These are phyloP conservation scores for Sistotremastrum suecicum DNA, from an alignment of 768 basidiomycete species.

Conservation along the genomic window DNA sequence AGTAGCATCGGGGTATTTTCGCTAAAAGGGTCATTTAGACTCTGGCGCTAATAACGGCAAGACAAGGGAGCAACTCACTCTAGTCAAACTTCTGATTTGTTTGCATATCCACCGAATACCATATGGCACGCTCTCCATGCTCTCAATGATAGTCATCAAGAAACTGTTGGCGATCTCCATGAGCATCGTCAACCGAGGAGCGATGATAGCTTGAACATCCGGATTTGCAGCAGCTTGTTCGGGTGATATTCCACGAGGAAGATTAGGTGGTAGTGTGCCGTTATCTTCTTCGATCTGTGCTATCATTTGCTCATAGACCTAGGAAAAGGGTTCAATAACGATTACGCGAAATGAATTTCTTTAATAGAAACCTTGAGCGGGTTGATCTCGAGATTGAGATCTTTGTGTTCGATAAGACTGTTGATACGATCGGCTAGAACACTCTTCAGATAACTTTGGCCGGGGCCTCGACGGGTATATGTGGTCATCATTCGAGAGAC, in stretches of 20 bases:
- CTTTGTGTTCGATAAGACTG: constrained; percentile 97
- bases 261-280: constrained; percentile 76
- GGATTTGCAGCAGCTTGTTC: constrained; percentile 89
- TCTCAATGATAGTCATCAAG: constrained; percentile 93
- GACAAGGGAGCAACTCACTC: constrained; percentile 36
- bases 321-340: constrained; percentile 1
- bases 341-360: not conserved
- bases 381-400: constrained; percentile 97
- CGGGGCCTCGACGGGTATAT: constrained; percentile 95
- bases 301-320: constrained; percentile 99
- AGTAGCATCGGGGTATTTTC: constrained; percentile 97
- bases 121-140: constrained; percentile 96
- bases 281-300: constrained; percentile 98
- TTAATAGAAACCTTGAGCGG: constrained; percentile 68
- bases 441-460: constrained; percentile 95
- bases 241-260: constrained; percentile 87
- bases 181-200: constrained; percentile 92
- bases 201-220: constrained; percentile 97
- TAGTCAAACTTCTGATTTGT: constrained; percentile 91
- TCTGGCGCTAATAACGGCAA: not conserved
- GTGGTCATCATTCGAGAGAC: constrained; percentile 99
- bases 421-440: constrained; percentile 97
- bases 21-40: constrained; percentile 28
- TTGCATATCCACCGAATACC: constrained; percentile 99
- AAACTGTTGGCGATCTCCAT: constrained; percentile 99